These are phyloP conservation scores for Tetrapisispora iriomotensis DNA, from an alignment of 805 yeast species.

Conservation along the genomic window DNA sequence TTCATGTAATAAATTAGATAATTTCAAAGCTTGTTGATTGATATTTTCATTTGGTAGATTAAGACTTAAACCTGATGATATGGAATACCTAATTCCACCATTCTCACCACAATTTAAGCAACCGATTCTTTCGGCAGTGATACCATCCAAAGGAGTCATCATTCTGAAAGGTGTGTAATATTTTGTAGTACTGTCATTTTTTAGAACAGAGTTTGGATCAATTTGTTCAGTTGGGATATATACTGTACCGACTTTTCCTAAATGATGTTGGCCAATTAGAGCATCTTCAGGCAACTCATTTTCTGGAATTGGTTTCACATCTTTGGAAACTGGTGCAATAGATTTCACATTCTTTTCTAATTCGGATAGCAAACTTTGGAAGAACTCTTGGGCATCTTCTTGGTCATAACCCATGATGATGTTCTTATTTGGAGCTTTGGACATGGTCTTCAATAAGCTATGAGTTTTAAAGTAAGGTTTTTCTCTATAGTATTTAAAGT, in stretches of 20 bases:
- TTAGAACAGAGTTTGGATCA: slow-evolving; percentile 49
- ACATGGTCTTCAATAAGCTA: slow-evolving; percentile 53
- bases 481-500: slow-evolving; percentile 42
- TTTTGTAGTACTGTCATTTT: slow-evolving; percentile 29
- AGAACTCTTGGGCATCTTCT: slow-evolving; percentile 95
- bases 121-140: slow-evolving; percentile 80
- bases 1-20: slow-evolving; percentile 47
- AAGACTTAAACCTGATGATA: slow-evolving; percentile 62
- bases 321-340: slow-evolving; percentile 8
- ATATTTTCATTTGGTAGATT: slow-evolving; percentile 48
- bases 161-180: slow-evolving; percentile 44
- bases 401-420: slow-evolving; percentile 79
- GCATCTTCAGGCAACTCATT: slow-evolving; percentile 30
- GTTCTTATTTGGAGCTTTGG: slow-evolving; percentile 68
- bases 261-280: slow-evolving; percentile 32
- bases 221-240: slow-evolving; percentile 65
- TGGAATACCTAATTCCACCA: slow-evolving; percentile 82
- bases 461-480: slow-evolving; percentile 54
- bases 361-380: slow-evolving; percentile 64
- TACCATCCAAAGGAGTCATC: slow-evolving; percentile 87
- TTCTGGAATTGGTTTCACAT: slow-evolving; percentile 19
- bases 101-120: slow-evolving; percentile 87
- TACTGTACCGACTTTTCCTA: slow-evolving; percentile 55
- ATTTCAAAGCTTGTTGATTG: slow-evolving; percentile 32
- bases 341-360: slow-evolving; percentile 40